Evolutionary conservation across 2,329 filamentous ascomycete species (phyloP).

Genomic region (Epichloe aotearoae): DNA sequence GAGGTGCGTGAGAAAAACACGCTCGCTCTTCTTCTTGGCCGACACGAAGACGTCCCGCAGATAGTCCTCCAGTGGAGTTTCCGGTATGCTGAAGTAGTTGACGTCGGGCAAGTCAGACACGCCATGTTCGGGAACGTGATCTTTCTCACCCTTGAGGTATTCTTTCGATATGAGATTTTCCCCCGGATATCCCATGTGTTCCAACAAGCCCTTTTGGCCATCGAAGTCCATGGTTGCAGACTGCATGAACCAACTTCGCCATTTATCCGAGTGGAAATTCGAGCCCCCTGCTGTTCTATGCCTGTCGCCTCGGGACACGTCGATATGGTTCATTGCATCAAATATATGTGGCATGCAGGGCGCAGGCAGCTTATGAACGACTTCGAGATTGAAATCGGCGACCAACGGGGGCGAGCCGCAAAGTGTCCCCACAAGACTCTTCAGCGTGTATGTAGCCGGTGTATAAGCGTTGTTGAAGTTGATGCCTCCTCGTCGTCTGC

Average conservation of each 20-base stretch:
- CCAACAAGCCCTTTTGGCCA: constrained; percentile 15
- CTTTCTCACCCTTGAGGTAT: constrained; percentile 16
- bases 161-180: constrained; percentile 16
- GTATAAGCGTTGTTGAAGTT: constrained; percentile 28
- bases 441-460: constrained; percentile 29
- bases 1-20: constrained; percentile 21
- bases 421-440: constrained; percentile 27
- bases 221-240: constrained; percentile 20
- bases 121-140: constrained; percentile 14
- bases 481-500: constrained; percentile 23
- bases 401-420: constrained; percentile 29
- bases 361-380: constrained; percentile 27
- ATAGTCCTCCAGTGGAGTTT: constrained; percentile 19
- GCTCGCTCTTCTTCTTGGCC: constrained; percentile 17
- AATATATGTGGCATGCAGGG: constrained; percentile 30
- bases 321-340: constrained; percentile 17
- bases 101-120: constrained; percentile 16
- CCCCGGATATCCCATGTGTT: constrained; percentile 15
- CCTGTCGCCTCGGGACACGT: constrained; percentile 6
- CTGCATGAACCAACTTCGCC: constrained; percentile 20
- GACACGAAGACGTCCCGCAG: constrained; percentile 19
- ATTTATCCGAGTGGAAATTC: constrained; percentile 14
- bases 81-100: constrained; percentile 22
- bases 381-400: constrained; percentile 29
- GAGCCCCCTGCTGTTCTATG: constrained; percentile 1